Conservation (phyloP, 2,329 filamentous ascomycete genomes). For the Mycosphaerella arachidis region DNA sequence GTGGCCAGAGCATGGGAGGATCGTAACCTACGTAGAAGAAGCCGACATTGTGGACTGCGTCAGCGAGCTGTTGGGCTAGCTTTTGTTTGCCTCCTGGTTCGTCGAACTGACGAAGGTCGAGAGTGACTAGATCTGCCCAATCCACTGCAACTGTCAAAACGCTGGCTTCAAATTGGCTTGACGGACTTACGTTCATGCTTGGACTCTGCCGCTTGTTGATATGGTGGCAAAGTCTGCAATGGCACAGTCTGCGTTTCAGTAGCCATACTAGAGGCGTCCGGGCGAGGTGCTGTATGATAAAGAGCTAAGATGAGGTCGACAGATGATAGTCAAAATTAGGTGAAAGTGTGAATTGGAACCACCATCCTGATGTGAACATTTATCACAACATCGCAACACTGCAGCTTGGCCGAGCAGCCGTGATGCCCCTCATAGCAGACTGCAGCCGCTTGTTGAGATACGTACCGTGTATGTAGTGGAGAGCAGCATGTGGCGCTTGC, state of each 20-base stretch:
- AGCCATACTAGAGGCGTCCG: slow-evolving; percentile 9
- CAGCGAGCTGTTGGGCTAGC: slow-evolving; percentile 52
- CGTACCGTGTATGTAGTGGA: slow-evolving; percentile 3
- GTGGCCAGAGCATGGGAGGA: not conserved
- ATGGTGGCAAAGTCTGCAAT: slow-evolving; percentile 10
- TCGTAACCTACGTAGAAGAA: slow-evolving; percentile 55
- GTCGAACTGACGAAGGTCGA: slow-evolving; percentile 54
- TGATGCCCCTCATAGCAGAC: slow-evolving; percentile 1
- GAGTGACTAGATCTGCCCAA: slow-evolving; percentile 56
- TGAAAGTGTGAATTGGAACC: not conserved
- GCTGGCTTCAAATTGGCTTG: not conserved
- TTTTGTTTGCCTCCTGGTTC: slow-evolving; percentile 52
- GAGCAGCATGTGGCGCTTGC: slow-evolving; percentile 4
- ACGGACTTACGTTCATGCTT: slow-evolving; percentile 14
- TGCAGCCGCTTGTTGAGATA: not conserved
- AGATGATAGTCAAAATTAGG: not conserved
- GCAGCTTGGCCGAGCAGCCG: slow-evolving; percentile 5
- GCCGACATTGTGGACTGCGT: slow-evolving; percentile 47
- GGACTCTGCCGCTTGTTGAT: slow-evolving; percentile 21
- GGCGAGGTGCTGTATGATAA: too few relatives aligned
- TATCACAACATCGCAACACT: not conserved
- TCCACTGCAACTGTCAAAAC: slow-evolving; percentile 12
- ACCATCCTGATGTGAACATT: not conserved
- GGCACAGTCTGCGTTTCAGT: slow-evolving; percentile 19
- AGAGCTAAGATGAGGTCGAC: too few relatives aligned